Conservation (phyloP, 2,329 filamentous ascomycete genomes). For the Simplicillium aogashimaense region DNA sequence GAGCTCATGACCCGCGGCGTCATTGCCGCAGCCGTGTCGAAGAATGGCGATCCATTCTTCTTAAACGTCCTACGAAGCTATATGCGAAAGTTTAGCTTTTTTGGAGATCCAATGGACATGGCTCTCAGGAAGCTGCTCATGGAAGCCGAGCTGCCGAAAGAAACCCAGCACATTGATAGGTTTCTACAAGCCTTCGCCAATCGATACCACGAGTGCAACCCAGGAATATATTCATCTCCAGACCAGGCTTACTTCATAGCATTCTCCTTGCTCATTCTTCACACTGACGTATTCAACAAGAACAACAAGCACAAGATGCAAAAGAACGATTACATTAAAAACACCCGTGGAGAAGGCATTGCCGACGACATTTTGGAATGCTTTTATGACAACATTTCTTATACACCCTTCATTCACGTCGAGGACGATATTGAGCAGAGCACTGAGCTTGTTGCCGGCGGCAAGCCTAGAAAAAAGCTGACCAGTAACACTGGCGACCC, state of each 20-base stretch:
- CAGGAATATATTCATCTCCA: slow-evolving; percentile 80
- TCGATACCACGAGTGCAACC: slow-evolving; percentile 96
- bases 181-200: slow-evolving; percentile 92
- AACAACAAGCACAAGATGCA: slow-evolving; percentile 99
- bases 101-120: slow-evolving; percentile 97
- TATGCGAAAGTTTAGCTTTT: slow-evolving; percentile 91
- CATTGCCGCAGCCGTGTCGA: slow-evolving; percentile 78
- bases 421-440: slow-evolving; percentile 83
- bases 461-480: slow-evolving; percentile 65
- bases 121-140: slow-evolving; percentile 89
- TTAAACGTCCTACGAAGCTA: slow-evolving; percentile 81
- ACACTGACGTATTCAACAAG: slow-evolving; percentile 99
- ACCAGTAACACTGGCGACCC: slow-evolving; percentile 43
- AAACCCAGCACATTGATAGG: slow-evolving; percentile 95
- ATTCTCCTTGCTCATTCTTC: slow-evolving; percentile 90
- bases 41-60: slow-evolving; percentile 76
- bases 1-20: slow-evolving; percentile 69
- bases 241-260: slow-evolving; percentile 98
- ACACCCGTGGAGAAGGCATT: slow-evolving; percentile 85
- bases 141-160: slow-evolving; percentile 91
- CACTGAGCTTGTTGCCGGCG: slow-evolving; percentile 59
- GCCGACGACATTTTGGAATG: slow-evolving; percentile 88
- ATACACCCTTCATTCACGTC: slow-evolving; percentile 96
- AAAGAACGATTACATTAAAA: slow-evolving; percentile 88
- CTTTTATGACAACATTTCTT: slow-evolving; percentile 97